phyloP scores from a whole-genome alignment of 805 yeast genomes.

The Barnettozyma sucrosica region DNA sequence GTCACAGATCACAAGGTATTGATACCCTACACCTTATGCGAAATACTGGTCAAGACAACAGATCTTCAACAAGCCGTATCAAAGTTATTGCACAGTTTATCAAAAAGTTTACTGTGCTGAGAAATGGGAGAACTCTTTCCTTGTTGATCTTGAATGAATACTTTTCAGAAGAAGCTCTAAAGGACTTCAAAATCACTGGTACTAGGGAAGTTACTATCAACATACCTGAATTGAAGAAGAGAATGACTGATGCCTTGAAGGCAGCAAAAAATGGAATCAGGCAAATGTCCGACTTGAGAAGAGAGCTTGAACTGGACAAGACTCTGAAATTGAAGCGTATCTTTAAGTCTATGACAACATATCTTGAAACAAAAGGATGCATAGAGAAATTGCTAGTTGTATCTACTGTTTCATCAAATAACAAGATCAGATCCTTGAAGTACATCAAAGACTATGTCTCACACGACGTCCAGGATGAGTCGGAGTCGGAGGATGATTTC shows the following conservation, averaged over 20 bases:
- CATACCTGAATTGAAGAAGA: conserved; percentile 25
- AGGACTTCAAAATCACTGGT: conserved; percentile 12
- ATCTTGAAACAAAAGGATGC: conserved; percentile 39
- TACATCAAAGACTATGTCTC: conserved; percentile 36
- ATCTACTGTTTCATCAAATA: conserved; percentile 39
- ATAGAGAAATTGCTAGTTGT: conserved; percentile 48
- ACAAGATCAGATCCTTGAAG: conserved; percentile 42
- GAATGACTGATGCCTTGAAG: conserved; percentile 45
- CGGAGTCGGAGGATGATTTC: conserved; percentile 26
- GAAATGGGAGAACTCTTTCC: conserved; percentile 47
- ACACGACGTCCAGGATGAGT: conserved; percentile 25
- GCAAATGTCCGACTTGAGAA: conserved; percentile 53
- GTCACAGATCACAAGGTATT: conserved; percentile 49
- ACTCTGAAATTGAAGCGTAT: conserved; percentile 37
- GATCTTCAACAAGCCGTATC: conserved; percentile 62
- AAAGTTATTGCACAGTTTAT: conserved; percentile 49
- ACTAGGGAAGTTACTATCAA: conserved; percentile 25
- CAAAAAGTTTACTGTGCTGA: conserved; percentile 32
- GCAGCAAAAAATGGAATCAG: conserved; percentile 56
- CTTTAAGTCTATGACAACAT: conserved; percentile 42
- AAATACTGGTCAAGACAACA: conserved; percentile 60
- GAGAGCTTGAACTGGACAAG: conserved; percentile 48
- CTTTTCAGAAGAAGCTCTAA: conserved; percentile 21
- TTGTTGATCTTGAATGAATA: conserved; percentile 47
- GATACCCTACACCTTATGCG: conserved; percentile 51